A percentile compares a stretch with the other conserved stretches of the same genome.
phyloP scores from a whole-genome alignment of 2,329 filamentous ascomycete genomes.

The Didymella pinodella region DNA sequence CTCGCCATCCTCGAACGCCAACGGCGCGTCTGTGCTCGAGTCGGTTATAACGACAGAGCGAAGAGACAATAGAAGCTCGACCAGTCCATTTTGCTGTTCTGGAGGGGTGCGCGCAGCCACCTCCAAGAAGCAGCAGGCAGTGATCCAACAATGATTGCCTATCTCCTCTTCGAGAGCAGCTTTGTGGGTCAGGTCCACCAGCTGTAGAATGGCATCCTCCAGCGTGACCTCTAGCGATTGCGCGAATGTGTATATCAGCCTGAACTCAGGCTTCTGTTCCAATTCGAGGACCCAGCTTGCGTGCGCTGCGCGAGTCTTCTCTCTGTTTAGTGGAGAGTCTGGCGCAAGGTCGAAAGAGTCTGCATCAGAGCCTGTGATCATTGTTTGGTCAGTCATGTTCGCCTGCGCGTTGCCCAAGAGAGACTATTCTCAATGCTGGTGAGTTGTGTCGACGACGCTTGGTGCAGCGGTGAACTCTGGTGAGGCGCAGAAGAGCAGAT shows the following conservation, averaged over 20 bases:
- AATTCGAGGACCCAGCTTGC: conserved; percentile 6
- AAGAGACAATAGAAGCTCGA: conserved; percentile 10
- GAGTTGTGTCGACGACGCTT: background rate
- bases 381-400: conserved; percentile 2
- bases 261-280: conserved; percentile 13
- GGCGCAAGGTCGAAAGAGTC: conserved; percentile 10
- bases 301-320: conserved; percentile 14
- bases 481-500: background rate
- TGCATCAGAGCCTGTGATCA: conserved; percentile 1
- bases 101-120: conserved; percentile 15
- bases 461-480: background rate
- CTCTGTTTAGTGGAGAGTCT: conserved; percentile 3
- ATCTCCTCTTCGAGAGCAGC: conserved; percentile 4
- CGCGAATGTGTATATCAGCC: background rate
- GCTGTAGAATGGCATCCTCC: background rate
- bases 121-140: conserved; percentile 15
- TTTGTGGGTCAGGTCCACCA: conserved; percentile 9
- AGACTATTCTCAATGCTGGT: background rate
- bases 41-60: conserved; percentile 7
- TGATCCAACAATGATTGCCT: conserved; percentile 21
- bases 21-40: conserved; percentile 7
- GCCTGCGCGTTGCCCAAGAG: background rate
- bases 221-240: background rate
- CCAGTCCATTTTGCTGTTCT: conserved; percentile 7
- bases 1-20: conserved; percentile 13